These are phyloP conservation scores for Neurospora cerealis DNA, from an alignment of 495 filamentous ascomycete species.

Conservation along the genomic window DNA sequence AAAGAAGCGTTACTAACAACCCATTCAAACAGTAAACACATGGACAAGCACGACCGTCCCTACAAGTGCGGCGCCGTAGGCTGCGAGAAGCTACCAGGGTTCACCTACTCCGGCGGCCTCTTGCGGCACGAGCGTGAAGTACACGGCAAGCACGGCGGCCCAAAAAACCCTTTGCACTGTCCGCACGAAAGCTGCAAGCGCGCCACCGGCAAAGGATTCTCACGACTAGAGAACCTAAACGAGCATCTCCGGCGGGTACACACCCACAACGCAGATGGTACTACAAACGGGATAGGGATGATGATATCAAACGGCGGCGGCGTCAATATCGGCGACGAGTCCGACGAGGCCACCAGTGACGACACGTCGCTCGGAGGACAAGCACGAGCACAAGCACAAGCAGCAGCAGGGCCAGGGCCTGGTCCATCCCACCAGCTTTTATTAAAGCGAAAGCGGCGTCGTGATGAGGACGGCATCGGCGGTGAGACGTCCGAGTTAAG, in stretches of 20 bases:
- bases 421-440: not conserved
- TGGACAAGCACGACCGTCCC: conserved; percentile 92
- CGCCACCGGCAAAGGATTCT: conserved; percentile 67
- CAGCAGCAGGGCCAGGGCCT: not conserved
- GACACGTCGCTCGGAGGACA: conserved; percentile 6
- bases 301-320: not conserved
- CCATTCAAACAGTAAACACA: conserved; percentile 61
- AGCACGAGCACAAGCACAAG: conserved; percentile 24
- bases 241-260: conserved; percentile 82
- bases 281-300: conserved; percentile 3
- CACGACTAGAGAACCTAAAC: conserved; percentile 75
- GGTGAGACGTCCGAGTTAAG: conserved; percentile 15
- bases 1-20: conserved; percentile 2
- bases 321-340: conserved; percentile 10
- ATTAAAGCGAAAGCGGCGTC: not conserved
- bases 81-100: conserved; percentile 84
- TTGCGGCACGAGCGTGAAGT: conserved; percentile 85
- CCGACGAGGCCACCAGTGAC: conserved; percentile 26
- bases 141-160: conserved; percentile 75
- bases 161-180: conserved; percentile 68
- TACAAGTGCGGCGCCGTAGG: conserved; percentile 68
- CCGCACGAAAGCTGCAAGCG: conserved; percentile 73
- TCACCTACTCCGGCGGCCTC: conserved; percentile 86
- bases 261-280: conserved; percentile 23
- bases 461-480: conserved; percentile 4